Evolutionary conservation across 148 eudicot genomes (phyloP).

Genomic region (Polygonum aviculare): DNA sequence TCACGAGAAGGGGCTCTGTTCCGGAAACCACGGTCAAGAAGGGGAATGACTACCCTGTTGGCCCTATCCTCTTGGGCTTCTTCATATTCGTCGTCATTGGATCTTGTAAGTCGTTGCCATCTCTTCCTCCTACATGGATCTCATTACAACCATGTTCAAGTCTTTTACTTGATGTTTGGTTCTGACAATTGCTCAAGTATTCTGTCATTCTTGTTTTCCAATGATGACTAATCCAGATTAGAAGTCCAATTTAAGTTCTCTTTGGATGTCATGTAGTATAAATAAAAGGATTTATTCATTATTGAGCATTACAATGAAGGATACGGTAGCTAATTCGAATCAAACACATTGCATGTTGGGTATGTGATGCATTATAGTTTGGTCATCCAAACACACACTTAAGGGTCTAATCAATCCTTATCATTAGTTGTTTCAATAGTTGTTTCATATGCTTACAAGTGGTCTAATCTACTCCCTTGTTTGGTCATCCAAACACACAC

Average conservation of each 20-base stretch:
- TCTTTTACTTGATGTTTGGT: background rate
- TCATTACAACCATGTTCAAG: background rate
- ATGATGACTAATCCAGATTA: background rate
- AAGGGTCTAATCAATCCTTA: too few relatives aligned
- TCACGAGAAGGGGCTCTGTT: slow-evolving; percentile 64
- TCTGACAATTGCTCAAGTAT: background rate
- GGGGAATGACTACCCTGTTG: slow-evolving; percentile 60
- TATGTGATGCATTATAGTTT: too few relatives aligned
- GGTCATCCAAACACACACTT: too few relatives aligned
- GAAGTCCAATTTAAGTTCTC: background rate
- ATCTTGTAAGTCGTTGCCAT: slow-evolving; percentile 45
- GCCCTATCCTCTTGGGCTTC: slow-evolving; percentile 71
- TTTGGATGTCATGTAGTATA: too few relatives aligned
- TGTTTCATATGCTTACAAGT: background rate
- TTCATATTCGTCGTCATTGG: slow-evolving; percentile 80
- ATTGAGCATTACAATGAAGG: too few relatives aligned
- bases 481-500: too few relatives aligned
- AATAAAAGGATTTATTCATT: too few relatives aligned
- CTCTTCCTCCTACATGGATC: background rate
- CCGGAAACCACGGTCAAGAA: slow-evolving; percentile 68
- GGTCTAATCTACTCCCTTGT: too few relatives aligned
- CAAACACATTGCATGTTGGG: too few relatives aligned
- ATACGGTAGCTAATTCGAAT: too few relatives aligned
- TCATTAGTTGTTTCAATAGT: background rate
- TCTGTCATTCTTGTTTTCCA: background rate